Base-by-base conservation (phyloP, 2,329 filamentous ascomycete species). In the Thelonectria rubi region DNA sequence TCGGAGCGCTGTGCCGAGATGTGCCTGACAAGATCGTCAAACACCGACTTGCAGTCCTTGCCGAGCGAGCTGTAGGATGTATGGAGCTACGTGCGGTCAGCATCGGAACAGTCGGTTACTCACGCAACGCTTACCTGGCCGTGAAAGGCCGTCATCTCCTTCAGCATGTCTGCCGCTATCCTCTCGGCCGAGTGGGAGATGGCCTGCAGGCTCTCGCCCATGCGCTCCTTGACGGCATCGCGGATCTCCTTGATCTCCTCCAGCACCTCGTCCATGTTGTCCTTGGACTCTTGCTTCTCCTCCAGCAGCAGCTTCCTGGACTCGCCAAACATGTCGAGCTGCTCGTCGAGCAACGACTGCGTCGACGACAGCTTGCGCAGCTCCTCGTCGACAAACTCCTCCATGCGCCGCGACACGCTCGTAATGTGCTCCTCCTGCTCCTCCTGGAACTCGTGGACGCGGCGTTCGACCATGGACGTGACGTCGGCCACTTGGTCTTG, bases 201-300 rank as follows among this genome's bases (percentile, higher is more conserved):
- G 24, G 92, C 89, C 70, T 92, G 89, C 45, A 98, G 82, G 9
- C 94, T 94, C 72, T 93, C 89, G 2, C 92, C 92, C 49, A 98
- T 92, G 64, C 91, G 90, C 50, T 86, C 82, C 80, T 97, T 97
- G 53, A 98, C 92, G 55, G 92, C 89, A 74, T 97, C 91, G 20
- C 94, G 88, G 21, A 98, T 83, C n/a, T 86, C 88, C 74, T 94
- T 94, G 75, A 98, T 97, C 74, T 97, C 94, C 71, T 95, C 92
- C 10, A 99, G 83, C 2, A 97, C 90, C n/a, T 86, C 82, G 70
- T 97, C 94, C 91, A 97, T 93, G 58, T 94, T 91, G 49, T 94
- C 88, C 71, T 91, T 92, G 3, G 93, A 90, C 64, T 84, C 82
- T 21, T 84, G 81, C 58, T 88, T 91, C 70, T 91, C 88, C 43